A percentile compares a stretch with the other conserved stretches of the same genome.
These are phyloP conservation scores for Harrya chromipes DNA, from an alignment of 768 basidiomycete species.

Conservation along the genomic window DNA sequence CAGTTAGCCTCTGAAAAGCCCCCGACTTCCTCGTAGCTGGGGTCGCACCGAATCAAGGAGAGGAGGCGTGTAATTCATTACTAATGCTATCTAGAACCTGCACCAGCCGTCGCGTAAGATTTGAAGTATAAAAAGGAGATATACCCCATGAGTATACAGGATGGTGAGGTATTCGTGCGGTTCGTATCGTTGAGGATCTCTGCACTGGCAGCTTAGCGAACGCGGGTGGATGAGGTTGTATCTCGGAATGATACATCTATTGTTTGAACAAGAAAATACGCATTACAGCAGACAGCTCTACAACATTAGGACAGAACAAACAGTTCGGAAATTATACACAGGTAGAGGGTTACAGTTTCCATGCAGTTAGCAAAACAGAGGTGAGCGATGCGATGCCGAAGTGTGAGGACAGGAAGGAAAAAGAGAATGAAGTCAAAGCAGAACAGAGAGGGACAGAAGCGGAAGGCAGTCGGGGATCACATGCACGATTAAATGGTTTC, in stretches of 20 bases:
- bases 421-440: constrained; percentile 11
- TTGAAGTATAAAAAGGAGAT: no score
- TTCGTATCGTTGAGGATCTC: no score
- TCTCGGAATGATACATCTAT: background rate
- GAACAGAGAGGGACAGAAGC: background rate
- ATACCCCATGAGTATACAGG: no score
- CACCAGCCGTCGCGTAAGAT: background rate
- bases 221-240: background rate
- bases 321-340: background rate
- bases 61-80: no score
- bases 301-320: constrained; percentile 2
- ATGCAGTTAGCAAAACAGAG: constrained; percentile 13
- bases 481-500: constrained; percentile 4
- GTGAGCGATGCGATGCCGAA: constrained; percentile 11
- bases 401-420: constrained; percentile 5
- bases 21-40: background rate
- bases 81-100: constrained; percentile 8
- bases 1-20: background rate
- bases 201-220: no score
- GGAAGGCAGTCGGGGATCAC: background rate
- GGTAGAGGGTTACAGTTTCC: background rate
- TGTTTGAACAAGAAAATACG: background rate
- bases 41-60: no score
- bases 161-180: no score
- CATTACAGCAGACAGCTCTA: constrained; percentile 1